phyloP scores from a whole-genome alignment of 2,329 filamentous ascomycete genomes.

The Penicillium concentricum region DNA sequence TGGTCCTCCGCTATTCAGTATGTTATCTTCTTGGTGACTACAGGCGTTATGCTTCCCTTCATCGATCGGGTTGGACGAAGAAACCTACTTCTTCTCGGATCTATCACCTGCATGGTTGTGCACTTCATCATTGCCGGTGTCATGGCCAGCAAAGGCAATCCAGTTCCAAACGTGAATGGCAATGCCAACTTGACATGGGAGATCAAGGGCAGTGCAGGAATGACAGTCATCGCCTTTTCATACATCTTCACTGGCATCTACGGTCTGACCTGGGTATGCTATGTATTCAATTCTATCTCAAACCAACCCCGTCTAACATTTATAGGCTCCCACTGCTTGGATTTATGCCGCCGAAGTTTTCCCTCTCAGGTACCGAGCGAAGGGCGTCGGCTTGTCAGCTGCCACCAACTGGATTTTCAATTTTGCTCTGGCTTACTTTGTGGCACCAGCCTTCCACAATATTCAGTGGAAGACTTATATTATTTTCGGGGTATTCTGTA shows the following conservation, averaged over 20 bases:
- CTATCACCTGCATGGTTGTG: constrained; percentile 46
- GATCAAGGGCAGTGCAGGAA: constrained; percentile 52
- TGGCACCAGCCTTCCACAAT: constrained; percentile 58
- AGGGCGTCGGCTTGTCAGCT: constrained; percentile 61
- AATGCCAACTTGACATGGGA: constrained; percentile 49
- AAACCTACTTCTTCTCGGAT: constrained; percentile 48
- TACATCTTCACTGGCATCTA: constrained; percentile 50
- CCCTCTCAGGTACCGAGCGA: constrained; percentile 63
- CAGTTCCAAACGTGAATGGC: constrained; percentile 46
- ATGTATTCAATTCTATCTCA: background rate
- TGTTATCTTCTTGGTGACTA: constrained; percentile 56
- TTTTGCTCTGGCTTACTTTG: constrained; percentile 55
- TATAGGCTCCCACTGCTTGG: constrained; percentile 54
- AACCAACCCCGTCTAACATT: background rate
- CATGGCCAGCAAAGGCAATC: constrained; percentile 50
- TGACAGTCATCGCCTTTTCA: constrained; percentile 63
- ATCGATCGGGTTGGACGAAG: constrained; percentile 54
- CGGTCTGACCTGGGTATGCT: constrained; percentile 45
- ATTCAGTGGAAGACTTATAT: constrained; percentile 66
- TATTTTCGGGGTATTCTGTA: constrained; percentile 73
- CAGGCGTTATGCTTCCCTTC: constrained; percentile 50
- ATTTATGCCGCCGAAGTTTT: constrained; percentile 64
- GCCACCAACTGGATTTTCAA: constrained; percentile 65
- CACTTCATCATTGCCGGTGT: constrained; percentile 57
- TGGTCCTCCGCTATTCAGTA: constrained; percentile 59